A percentile compares a stretch with the other conserved stretches of the same genome.
phyloP scores from a whole-genome alignment of 345 rosid genomes.

The Eucalyptus microcorys region DNA sequence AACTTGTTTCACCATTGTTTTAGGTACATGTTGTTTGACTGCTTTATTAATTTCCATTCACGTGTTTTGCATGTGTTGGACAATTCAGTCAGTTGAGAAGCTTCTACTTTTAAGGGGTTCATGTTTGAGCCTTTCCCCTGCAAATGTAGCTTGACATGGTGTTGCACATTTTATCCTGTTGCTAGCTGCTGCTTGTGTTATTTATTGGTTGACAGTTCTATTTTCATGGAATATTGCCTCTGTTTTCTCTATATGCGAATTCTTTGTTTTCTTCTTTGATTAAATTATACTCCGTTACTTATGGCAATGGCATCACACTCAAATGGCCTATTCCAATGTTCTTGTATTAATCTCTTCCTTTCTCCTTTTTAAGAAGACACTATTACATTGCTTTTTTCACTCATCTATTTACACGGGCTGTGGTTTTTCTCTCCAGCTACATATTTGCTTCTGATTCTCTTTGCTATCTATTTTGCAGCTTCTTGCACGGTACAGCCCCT shows the following conservation, averaged over 20 bases:
- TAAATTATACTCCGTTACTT: not conserved
- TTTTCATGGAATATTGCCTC: not conserved
- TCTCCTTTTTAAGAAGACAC: not conserved
- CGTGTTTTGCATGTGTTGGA: not conserved
- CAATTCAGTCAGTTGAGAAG: not conserved
- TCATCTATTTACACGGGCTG: not conserved
- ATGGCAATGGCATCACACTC: not conserved
- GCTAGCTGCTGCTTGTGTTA: not conserved
- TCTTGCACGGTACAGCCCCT: constrained; percentile 79
- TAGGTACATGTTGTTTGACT: not conserved
- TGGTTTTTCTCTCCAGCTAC: not conserved
- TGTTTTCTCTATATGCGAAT: not conserved
- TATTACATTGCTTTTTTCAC: not conserved
- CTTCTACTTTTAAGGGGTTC: not conserved
- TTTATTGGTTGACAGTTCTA: not conserved
- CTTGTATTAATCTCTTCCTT: not conserved
- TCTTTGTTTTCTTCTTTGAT: not conserved
- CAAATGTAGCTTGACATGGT: not conserved
- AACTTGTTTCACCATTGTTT: not conserved
- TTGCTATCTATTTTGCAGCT: constrained; percentile 32
- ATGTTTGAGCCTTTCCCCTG: not conserved
- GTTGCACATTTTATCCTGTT: not conserved
- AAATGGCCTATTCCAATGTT: not conserved
- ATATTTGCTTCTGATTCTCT: not conserved
- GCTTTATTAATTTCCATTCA: not conserved